These are phyloP conservation scores for Prunus kanzakura DNA, from an alignment of 306 rosid species.

Conservation along the genomic window DNA sequence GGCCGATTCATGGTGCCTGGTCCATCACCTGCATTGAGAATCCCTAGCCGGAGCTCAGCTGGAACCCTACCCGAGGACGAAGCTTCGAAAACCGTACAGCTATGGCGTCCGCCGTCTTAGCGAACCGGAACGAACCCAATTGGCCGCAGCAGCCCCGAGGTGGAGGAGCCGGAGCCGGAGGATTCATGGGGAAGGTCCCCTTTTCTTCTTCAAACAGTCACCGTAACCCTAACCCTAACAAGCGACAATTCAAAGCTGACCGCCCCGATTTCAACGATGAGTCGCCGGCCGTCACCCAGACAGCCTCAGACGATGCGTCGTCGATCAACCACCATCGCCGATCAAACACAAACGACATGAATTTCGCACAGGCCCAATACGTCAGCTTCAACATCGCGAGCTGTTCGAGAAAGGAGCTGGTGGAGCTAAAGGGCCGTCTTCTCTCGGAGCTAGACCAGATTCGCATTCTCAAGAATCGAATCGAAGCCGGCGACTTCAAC, in stretches of 20 bases:
- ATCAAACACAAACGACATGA: conserved; percentile 10
- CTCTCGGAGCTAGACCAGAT: conserved; percentile 65
- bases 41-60: conserved; percentile 41
- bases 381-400: conserved; percentile 57
- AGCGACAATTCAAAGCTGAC: conserved; percentile 35
- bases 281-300: conserved; percentile 46
- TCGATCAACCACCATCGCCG: conserved; percentile 67
- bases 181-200: conserved; percentile 87
- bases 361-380: conserved; percentile 31
- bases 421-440: conserved; percentile 58
- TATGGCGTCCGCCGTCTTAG: conserved; percentile 87
- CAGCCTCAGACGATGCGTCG: conserved; percentile 81
- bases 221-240: conserved; percentile 54
- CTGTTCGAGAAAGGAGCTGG: conserved; percentile 57
- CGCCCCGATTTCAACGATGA: conserved; percentile 28
- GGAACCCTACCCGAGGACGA: conserved; percentile 23
- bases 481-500: conserved; percentile 53
- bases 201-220: conserved; percentile 52
- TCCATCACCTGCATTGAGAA: conserved; percentile 36
- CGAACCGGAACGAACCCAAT: conserved; percentile 65
- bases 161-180: conserved; percentile 60
- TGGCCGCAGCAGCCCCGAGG: conserved; percentile 66
- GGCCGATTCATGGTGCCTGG: conserved; percentile 36
- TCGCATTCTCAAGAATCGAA: conserved; percentile 53
- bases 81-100: conserved; percentile 18